Base-by-base conservation (phyloP, 805 yeast species). In the Barnettozyma vustinii region DNA sequence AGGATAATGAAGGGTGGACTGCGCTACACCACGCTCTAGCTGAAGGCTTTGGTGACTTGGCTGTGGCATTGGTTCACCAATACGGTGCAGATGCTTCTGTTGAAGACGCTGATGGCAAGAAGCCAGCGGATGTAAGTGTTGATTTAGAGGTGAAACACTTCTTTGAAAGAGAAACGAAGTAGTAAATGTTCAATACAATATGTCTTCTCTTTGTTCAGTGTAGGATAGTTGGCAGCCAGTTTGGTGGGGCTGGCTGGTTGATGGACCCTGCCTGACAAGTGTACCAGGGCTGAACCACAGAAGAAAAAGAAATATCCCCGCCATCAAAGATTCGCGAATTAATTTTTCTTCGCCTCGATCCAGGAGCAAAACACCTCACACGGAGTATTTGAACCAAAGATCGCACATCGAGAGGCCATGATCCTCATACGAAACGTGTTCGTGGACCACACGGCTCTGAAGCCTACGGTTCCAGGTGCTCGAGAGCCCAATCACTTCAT, bases 21-120 rank as follows among this genome's bases (percentile, higher is more conserved):
- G 82, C 96, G 1, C 63, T 92, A 51, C 96, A 88, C 63, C 96
- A 88, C 65, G 96, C 97, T 0, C 67, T 85, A 48, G 89, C 96
- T 0, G 98, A 91, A 65, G 97, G 96, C 0, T 83, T 83, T 57
- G 90, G 84, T 1, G 96, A 87, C 50, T 79, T 80, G 10, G 96
- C 87, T 0, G 71, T 81, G 1, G 59, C 70, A 32, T 67, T 91
- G 42, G 80, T 83, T 2, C 35, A 48, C 12, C 72, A 74, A 46
- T 69, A 74, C 5, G 92, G 92, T 0, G 97, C 96, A 0, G 89
- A 86, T 55, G 63, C 65, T 42, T 46, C 59, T 19, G 48, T 71
- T 13, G 68, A 67, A 44, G 80, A 76, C 54, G 52, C 58, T 2
- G 84, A 81, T 12, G 88, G 83, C 2, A 67, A 76, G 48, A 74